Evolutionary conservation across 441 rosid genomes (phyloP), one percentile per base, ranked within the genome.

Genomic region (Capsella rubella): DNA sequence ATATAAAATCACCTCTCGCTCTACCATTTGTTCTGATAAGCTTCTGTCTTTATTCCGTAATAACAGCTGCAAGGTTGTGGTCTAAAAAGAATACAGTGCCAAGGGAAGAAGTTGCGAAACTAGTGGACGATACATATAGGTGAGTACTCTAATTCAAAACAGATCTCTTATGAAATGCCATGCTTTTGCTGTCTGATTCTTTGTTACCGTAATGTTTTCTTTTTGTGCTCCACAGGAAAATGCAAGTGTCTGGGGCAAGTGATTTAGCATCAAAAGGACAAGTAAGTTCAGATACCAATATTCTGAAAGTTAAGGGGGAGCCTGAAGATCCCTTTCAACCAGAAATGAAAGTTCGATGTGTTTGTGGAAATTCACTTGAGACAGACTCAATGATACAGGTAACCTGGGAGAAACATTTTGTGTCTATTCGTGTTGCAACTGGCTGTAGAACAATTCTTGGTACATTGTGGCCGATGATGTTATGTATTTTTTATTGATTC

Each of bases 41-140:
- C 34, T 55, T 58, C 21, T 1, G 11, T 16, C n/a, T 82, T n/a
- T 39, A 15, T 59, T 18, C 3, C 63, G 14, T 74, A 47, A 70
- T 47, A 71, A 50, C 78, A 72, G 67, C 82, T 88, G 97, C 78
- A 80, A 89, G 81, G 84, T 75, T 80, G 67, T 86, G 92, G 86
- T 78, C 89, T 67, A 96, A 92, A 85, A 92, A 84, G 87, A 84
- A 76, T 77, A 67, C 79, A 32, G 69, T 89, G 50, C 84, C 89
- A 42, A 96, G 82, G 90, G 97, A 93, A 73, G 96, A 84, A 46
- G 97, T 87, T 39, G 97, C 96, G 21, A 96, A 88, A 83, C 77
- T 93, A 57, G 95, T 96, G 3, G 98, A 91, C 16, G 99, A 87
- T 79, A 92, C 86, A 27, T 90, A 91, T 84, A 93, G 99, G 99